These are phyloP conservation scores for Pestalotiopsis sp. DNA, from an alignment of 2,329 filamentous ascomycete species.

Conservation along the genomic window DNA sequence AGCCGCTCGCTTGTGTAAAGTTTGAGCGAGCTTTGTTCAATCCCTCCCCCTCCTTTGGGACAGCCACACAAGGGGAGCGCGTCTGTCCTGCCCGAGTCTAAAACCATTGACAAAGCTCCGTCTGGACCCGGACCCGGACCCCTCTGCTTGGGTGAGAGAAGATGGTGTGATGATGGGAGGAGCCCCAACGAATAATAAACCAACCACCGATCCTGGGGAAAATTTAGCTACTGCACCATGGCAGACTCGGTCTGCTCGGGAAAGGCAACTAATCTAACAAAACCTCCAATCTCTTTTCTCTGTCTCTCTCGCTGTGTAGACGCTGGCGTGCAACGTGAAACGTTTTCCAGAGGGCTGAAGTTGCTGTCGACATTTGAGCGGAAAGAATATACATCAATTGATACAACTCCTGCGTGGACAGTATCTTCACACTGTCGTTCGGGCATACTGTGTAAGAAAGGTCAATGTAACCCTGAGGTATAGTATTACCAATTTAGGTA, in stretches of 20 bases:
- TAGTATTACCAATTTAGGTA: not conserved
- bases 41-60: not conserved
- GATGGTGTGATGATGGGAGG: constrained; percentile 8
- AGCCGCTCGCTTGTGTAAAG: not conserved
- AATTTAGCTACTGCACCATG: not conserved
- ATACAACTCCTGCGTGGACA: not conserved
- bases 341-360: not conserved
- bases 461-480: not conserved
- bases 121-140: not conserved
- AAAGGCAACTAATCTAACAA: not conserved
- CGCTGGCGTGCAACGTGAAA: not conserved
- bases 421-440: not conserved
- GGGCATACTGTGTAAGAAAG: not conserved
- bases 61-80: not conserved
- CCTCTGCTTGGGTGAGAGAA: not conserved
- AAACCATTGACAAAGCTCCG: not conserved
- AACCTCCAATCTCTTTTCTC: not conserved
- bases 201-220: not conserved
- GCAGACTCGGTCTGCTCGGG: not conserved
- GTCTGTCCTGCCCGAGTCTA: not conserved
- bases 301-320: not conserved
- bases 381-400: not conserved
- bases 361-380: not conserved
- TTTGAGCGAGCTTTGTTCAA: not conserved
- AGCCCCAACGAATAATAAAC: not conserved